Conservation (phyloP, 2,329 filamentous ascomycete genomes). For the Fusarium sp. region DNA sequence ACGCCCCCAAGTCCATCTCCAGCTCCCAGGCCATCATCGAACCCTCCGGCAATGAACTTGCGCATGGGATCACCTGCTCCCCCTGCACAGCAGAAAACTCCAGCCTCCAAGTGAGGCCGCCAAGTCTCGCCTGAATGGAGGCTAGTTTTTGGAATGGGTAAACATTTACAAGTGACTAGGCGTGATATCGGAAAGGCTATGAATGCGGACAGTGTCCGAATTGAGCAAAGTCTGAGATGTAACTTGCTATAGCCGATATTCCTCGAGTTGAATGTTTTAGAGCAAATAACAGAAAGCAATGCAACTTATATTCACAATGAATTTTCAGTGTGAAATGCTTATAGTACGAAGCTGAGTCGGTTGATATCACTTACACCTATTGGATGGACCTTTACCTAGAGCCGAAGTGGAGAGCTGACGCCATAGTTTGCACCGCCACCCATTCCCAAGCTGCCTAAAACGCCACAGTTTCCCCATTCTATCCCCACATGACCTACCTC, state of each 20-base stretch:
- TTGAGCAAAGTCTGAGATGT: neutral
- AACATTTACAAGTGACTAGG: neutral
- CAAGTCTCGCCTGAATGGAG: too few relatives aligned
- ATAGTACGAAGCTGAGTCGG: neutral
- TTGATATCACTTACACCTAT: neutral
- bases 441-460: conserved; percentile 17
- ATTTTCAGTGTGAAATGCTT: neutral
- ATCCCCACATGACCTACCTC: conserved; percentile 40
- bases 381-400: neutral
- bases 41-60: neutral
- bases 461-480: conserved; percentile 28
- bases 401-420: conserved; percentile 10
- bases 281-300: neutral
- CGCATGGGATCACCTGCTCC: neutral
- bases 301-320: too few relatives aligned
- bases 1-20: conserved; percentile 38
- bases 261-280: neutral
- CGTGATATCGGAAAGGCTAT: neutral
- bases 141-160: neutral
- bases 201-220: neutral
- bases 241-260: neutral
- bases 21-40: conserved; percentile 12
- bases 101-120: neutral
- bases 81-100: neutral
- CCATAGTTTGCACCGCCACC: conserved; percentile 37